Conservation (phyloP, 805 yeast genomes). For the Candida rishiriensis region DNA sequence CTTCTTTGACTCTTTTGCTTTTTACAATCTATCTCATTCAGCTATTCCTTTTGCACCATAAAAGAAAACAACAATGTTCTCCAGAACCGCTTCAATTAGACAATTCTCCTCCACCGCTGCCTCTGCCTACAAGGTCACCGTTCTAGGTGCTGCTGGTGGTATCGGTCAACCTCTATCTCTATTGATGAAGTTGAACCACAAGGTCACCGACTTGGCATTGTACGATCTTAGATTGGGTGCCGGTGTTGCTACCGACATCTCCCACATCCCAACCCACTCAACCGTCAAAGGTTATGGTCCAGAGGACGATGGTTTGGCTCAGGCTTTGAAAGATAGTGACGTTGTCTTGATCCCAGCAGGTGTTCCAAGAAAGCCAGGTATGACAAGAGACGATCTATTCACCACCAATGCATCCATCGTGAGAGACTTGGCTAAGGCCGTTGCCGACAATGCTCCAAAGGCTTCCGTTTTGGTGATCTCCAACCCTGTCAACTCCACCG, state of each 20-base stretch:
- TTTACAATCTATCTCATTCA: neutral
- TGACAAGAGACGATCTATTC: conserved; percentile 97
- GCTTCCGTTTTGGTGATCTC: conserved; percentile 82
- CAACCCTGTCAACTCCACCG: conserved; percentile 97
- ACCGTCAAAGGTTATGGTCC: conserved; percentile 85
- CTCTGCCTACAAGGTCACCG: conserved; percentile 72
- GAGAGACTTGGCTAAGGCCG: conserved; percentile 83
- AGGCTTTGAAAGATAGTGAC: conserved; percentile 75
- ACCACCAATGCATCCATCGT: conserved; percentile 95
- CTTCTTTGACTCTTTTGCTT: neutral
- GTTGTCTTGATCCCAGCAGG: conserved; percentile 95
- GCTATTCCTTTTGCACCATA: neutral
- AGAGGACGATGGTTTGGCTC: conserved; percentile 63
- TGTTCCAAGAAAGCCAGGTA: conserved; percentile 98
- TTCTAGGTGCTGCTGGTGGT: conserved; percentile 89
- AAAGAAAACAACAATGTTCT: conserved; percentile 38
- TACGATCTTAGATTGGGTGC: conserved; percentile 91
- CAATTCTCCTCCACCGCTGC: conserved; percentile 65
- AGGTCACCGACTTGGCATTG: conserved; percentile 79
- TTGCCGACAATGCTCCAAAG: conserved; percentile 77
- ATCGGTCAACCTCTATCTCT: conserved; percentile 88
- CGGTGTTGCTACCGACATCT: conserved; percentile 95
- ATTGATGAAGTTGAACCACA: conserved; percentile 79
- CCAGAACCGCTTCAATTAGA: conserved; percentile 39
- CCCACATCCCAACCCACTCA: conserved; percentile 91